phyloP scores from a whole-genome alignment of 139 green algal species.

The Astrephomene gubernaculifera region DNA sequence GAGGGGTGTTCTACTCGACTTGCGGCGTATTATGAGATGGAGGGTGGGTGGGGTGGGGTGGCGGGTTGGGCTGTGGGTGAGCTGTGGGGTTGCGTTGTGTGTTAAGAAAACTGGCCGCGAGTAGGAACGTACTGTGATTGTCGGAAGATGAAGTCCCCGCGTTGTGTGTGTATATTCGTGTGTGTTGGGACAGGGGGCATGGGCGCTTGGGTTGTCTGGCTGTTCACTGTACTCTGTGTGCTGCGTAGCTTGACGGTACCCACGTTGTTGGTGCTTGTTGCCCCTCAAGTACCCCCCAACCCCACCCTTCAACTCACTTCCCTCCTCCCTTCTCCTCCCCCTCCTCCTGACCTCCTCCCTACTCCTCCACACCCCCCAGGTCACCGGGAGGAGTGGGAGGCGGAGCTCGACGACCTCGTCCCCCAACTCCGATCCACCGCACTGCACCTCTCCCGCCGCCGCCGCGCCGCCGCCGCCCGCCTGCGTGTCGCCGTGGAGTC shows the following conservation, averaged over 20 bases:
- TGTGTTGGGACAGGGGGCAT: too few relatives aligned
- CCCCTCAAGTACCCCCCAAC: too few relatives aligned
- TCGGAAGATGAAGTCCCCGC: too few relatives aligned
- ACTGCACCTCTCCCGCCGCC: constrained; percentile 33
- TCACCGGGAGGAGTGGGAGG: constrained; percentile 41
- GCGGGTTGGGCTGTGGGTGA: background rate
- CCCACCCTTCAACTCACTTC: too few relatives aligned
- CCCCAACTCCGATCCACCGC: background rate
- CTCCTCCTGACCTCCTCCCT: background rate
- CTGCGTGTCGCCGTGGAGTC: constrained; percentile 71
- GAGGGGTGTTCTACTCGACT: constrained; percentile 48
- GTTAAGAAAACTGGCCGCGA: too few relatives aligned
- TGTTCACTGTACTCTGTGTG: too few relatives aligned
- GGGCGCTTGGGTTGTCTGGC: too few relatives aligned
- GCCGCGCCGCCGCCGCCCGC: constrained; percentile 59
- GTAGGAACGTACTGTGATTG: too few relatives aligned
- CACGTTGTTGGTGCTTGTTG: too few relatives aligned
- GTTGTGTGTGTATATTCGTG: too few relatives aligned
- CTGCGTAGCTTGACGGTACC: too few relatives aligned
- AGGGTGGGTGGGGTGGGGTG: constrained; percentile 36
- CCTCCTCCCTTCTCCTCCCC: too few relatives aligned
- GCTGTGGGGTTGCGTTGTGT: background rate
- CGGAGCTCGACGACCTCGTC: constrained; percentile 5
- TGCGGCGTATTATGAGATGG: constrained; percentile 67
- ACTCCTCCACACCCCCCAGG: constrained; percentile 37